These are phyloP conservation scores for Erythrophleum fordii DNA, from an alignment of 306 rosid genomes.

Conservation along the genomic window DNA sequence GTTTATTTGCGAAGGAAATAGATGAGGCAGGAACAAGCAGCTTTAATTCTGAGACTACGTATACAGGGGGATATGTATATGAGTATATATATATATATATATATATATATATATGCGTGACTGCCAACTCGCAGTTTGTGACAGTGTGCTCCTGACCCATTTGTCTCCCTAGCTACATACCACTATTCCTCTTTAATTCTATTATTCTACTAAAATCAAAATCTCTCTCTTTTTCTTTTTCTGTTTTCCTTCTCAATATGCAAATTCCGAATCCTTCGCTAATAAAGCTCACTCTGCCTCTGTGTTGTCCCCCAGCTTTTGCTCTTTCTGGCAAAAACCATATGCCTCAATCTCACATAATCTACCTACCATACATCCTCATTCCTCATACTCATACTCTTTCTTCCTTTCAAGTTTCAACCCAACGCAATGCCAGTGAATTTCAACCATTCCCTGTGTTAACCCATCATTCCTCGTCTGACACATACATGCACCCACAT, in stretches of 20 bases:
- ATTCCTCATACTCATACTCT: background rate
- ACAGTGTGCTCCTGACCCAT: constrained; percentile 2
- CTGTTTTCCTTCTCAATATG: background rate
- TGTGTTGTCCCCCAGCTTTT: constrained; percentile 9
- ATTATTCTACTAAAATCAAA: background rate
- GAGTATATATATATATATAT: too few species aligned
- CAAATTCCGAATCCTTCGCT: background rate
- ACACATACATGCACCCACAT: background rate
- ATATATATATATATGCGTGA: background rate
- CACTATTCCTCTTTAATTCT: background rate
- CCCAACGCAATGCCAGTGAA: background rate
- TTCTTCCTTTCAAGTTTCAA: background rate
- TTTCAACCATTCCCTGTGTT: background rate
- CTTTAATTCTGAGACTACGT: constrained; percentile 3
- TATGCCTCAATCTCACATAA: background rate
- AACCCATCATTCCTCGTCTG: background rate
- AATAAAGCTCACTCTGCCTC: background rate
- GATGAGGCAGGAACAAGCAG: background rate
- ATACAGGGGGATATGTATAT: too few species aligned
- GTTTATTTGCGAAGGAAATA: background rate
- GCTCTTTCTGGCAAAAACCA: constrained; percentile 13
- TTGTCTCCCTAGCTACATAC: constrained; percentile 1
- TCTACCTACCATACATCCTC: background rate
- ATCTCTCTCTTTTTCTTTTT: background rate
- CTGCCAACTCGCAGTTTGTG: constrained; percentile 20